These are phyloP conservation scores for Fusarium albidum DNA, from an alignment of 2,329 filamentous ascomycete species.

Conservation along the genomic window DNA sequence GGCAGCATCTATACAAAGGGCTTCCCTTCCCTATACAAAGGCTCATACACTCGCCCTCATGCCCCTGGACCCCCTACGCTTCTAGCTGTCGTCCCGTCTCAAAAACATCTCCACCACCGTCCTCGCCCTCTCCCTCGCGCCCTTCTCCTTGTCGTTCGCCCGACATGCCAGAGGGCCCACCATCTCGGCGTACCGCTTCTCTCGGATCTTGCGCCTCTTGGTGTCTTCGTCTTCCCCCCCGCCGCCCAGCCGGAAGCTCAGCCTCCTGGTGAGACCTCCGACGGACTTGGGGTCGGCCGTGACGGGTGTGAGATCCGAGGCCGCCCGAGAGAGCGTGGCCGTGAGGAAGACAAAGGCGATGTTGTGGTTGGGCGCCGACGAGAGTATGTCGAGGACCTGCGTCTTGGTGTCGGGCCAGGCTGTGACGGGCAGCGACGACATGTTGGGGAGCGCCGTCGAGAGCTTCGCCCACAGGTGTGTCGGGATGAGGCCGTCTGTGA, in stretches of 20 bases:
- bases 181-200: slow-evolving; percentile 69
- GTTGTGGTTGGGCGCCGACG: slow-evolving; percentile 77
- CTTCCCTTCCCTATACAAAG: background rate
- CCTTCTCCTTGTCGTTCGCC: slow-evolving; percentile 62
- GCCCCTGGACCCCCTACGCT: slow-evolving; percentile 22
- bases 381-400: slow-evolving; percentile 75
- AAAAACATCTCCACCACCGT: slow-evolving; percentile 75
- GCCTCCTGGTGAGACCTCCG: slow-evolving; percentile 50
- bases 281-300: slow-evolving; percentile 43
- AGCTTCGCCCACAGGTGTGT: slow-evolving; percentile 74
- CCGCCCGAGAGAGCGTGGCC: slow-evolving; percentile 71
- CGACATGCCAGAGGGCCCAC: slow-evolving; percentile 72
- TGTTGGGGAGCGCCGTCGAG: slow-evolving; percentile 62
- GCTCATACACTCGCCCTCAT: slow-evolving; percentile 27
- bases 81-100: slow-evolving; percentile 46
- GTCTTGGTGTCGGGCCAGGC: slow-evolving; percentile 55
- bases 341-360: slow-evolving; percentile 90
- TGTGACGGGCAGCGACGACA: slow-evolving; percentile 36
- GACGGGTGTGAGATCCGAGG: slow-evolving; percentile 56
- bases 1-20: too few relatives aligned
- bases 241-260: slow-evolving; percentile 54
- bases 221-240: slow-evolving; percentile 40
- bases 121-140: slow-evolving; percentile 69
- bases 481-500: slow-evolving; percentile 83
- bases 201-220: slow-evolving; percentile 63